Evolutionary conservation across 768 basidiomycete species (phyloP), one percentile per base, ranked within the genome.

Genomic region (Suillus decipiens): DNA sequence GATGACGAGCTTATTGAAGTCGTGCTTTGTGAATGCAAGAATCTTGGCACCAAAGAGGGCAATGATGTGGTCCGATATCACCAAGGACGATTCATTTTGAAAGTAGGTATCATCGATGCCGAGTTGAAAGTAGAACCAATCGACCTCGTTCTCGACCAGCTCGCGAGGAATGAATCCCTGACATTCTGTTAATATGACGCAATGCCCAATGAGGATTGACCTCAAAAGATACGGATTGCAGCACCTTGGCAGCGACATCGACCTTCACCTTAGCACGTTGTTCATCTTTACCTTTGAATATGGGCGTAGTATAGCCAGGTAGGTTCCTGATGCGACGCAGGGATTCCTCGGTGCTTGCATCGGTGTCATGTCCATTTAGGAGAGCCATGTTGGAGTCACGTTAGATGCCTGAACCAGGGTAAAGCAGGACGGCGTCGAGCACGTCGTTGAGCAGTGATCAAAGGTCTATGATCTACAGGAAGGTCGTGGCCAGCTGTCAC

Each of bases 11-110:
- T 89, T 86, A 69, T 79, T 85, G 2, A 91, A 92, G 68, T 96
- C 95, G 73, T 96, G 95, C 72, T 96, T 93, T 60, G 96, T 96
- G 80, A 89, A 98, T 0, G 94, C 92, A 69, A 94, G 82, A 59
- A 93, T 88, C 77, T 99, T 99, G 64, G 96, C 95, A 28, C 93
- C 95, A 74, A 95, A 99, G 60, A 99, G 87, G 19, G 95, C 95
- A 69, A 97, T 87, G 75, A 98, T 89, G 69, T 96, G 92, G 75
- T 94, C 91, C 5, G 86, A 84, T 75, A 94, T 92, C 68, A 92
- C 85, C 55, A 72, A 72, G 5, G 68, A 50, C 3, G 84, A 84
- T 74, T 93, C 91, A 68, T 87, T 91, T 72, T 88, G 86, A 75
- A 98, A 96, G 76, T 96, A 94, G 9, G 89, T 94, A 78, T 94